phyloP scores from a whole-genome alignment of 179 eudicot genomes.

The Spergularia azorica region DNA sequence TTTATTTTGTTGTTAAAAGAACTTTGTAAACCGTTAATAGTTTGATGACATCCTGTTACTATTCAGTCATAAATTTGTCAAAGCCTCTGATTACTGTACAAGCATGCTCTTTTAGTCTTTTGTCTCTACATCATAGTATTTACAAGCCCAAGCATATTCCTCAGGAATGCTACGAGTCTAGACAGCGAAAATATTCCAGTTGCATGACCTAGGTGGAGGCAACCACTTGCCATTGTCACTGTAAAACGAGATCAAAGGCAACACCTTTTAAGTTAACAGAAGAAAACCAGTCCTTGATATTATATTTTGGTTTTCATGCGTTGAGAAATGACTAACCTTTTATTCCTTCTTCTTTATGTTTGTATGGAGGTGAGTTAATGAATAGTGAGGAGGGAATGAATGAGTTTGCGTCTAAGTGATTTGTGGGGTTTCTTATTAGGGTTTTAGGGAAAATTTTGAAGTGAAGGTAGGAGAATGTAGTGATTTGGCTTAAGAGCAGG shows the following conservation, averaged over 20 bases:
- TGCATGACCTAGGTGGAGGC: not conserved
- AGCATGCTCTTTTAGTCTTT: too few species aligned
- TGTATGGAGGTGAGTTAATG: not conserved
- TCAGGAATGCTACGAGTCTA: not conserved
- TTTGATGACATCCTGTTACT: too few species aligned
- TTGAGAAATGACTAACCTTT: not conserved
- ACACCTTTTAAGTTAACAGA: too few species aligned
- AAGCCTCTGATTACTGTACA: too few species aligned
- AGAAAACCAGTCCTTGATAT: too few species aligned
- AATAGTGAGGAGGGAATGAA: not conserved
- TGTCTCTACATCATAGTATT: too few species aligned
- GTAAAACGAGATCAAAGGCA: not conserved
- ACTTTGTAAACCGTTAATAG: too few species aligned
- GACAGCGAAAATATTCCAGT: not conserved
- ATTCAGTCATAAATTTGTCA: too few species aligned
- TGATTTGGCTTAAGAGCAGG: too few species aligned
- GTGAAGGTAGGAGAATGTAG: too few species aligned
- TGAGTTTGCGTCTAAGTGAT: not conserved
- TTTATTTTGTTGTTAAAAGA: not conserved
- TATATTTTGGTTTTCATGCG: not conserved
- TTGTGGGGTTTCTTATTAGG: not conserved
- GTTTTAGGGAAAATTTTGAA: too few species aligned
- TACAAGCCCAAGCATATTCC: too few species aligned
- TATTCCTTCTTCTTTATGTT: not conserved
- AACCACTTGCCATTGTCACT: not conserved